These are phyloP conservation scores for Calycina herbarum DNA, from an alignment of 2,329 filamentous ascomycete genomes.

Conservation along the genomic window DNA sequence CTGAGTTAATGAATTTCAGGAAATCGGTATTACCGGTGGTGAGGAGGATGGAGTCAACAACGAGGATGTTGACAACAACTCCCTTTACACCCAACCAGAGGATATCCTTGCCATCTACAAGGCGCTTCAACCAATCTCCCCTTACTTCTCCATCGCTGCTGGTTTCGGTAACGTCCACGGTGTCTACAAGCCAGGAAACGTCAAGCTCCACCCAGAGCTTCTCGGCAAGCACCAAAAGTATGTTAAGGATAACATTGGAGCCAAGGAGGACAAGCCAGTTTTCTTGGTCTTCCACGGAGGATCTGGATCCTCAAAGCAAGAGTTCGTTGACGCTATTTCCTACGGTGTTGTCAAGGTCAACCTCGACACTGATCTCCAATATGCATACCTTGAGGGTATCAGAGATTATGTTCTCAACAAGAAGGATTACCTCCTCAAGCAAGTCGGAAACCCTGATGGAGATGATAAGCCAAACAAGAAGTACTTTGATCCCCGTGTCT, in stretches of 20 bases:
- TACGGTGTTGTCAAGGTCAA: conserved; percentile 99
- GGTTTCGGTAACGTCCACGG: conserved; percentile 99
- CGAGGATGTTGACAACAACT: conserved; percentile 94
- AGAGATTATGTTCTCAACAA: conserved; percentile 93
- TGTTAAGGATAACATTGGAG: conserved; percentile 76
- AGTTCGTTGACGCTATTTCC: conserved; percentile 85
- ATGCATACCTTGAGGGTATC: conserved; percentile 87
- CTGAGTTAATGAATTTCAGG: conserved; percentile 42
- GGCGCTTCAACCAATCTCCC: conserved; percentile 79
- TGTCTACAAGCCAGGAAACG: conserved; percentile 98
- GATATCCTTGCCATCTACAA: conserved; percentile 92
- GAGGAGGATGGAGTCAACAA: conserved; percentile 99
- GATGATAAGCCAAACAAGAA: conserved; percentile 99
- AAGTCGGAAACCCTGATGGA: conserved; percentile 94
- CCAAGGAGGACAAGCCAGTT: conserved; percentile 82
- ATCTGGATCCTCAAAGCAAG: conserved; percentile 85
- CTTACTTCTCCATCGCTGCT: conserved; percentile 97
- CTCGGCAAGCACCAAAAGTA: conserved; percentile 95
- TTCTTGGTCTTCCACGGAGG: conserved; percentile 99
- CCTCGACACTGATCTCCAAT: conserved; percentile 97
- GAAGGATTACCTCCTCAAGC: conserved; percentile 86
- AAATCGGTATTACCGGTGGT: conserved; percentile 93
- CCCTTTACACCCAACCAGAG: conserved; percentile 96
- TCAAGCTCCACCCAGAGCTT: conserved; percentile 93
- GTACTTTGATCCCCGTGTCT: conserved; percentile 53